Base-by-base conservation (phyloP, 345 rosid genomes). In the Brassica incana region DNA sequence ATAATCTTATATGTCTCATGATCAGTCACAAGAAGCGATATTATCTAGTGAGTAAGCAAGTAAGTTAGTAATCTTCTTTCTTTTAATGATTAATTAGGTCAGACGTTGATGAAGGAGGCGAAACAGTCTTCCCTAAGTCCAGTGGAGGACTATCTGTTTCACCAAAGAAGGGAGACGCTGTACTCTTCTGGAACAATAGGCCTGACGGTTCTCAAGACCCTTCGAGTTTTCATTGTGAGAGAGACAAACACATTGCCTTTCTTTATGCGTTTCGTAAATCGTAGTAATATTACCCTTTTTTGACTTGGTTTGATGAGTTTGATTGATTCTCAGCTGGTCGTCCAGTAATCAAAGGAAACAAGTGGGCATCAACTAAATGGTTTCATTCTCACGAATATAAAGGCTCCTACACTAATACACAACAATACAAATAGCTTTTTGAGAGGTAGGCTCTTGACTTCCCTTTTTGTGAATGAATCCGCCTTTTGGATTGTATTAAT, bases 361-460 rank as follows among this genome's bases (percentile, higher is more conserved):
- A 94, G 78, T 94, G 98, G 98, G 91, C 97, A 70, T 84, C 95
- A 16, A 94, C 97, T 50, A 92, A 94, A 77, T 94, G 97, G 97
- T 79, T 92, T 72, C 92, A 89, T 8, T 85, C 91, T 65, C 85
- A 84, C 5, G 92, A 50, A 6, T 50, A 5, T 23, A 54, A 54
- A 16, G 23, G 60, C 23, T 15, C 23, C 23, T 15, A 5, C 23
- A 90, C 81, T 88, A 86, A 77, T 74, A 14, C 36, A 30, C 5
- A 30, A 30, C 16, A 30, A 52, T 0, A n/a, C 2, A 50, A 5
- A 25, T 64, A 16, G 71, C 58, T 35, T 52, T 52, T 35, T 52
- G 48, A 52, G 64, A 71, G 72, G 77, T 72, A 72, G 56, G 16
- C 48, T 35, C 58, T 64, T 48, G n/a, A 14, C 30, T 50, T 52